phyloP scores from a whole-genome alignment of 2,329 filamentous ascomycete genomes.

The Pezicula radicicola region DNA sequence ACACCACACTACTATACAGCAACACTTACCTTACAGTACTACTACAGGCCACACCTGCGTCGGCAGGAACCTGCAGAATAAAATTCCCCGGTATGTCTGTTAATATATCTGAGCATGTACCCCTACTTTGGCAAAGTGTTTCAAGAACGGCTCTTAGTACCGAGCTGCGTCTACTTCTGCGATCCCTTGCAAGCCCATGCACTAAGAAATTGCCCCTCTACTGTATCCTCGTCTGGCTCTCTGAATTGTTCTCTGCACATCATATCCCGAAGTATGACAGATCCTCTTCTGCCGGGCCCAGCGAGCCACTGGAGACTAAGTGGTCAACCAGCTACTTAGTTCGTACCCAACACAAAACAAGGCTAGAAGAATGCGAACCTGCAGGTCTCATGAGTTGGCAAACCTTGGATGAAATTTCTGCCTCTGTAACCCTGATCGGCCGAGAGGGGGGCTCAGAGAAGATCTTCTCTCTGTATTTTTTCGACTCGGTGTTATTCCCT shows the following conservation, averaged over 20 bases:
- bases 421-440: background rate
- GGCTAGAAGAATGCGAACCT: conserved; percentile 1
- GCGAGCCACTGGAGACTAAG: conserved; percentile 1
- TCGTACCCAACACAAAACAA: conserved; percentile 3
- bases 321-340: conserved; percentile 5
- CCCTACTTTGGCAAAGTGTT: conserved; percentile 9
- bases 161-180: conserved; percentile 12
- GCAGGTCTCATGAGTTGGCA: too few species aligned
- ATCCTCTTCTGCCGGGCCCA: conserved; percentile 12
- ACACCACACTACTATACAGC: too few species aligned
- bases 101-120: conserved; percentile 21
- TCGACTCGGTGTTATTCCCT: background rate
- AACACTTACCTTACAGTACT: too few species aligned
- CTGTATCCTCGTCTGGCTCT: too few species aligned
- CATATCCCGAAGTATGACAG: conserved; percentile 21
- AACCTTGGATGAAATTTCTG: too few species aligned
- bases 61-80: conserved; percentile 6
- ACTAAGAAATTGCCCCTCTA: background rate
- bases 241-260: conserved; percentile 17
- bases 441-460: too few species aligned
- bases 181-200: background rate
- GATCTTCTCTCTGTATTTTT: background rate
- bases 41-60: background rate
- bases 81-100: conserved; percentile 23
- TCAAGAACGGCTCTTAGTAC: conserved; percentile 21